These are phyloP conservation scores for Pluteus cervinus DNA, from an alignment of 768 basidiomycete genomes.

Conservation along the genomic window DNA sequence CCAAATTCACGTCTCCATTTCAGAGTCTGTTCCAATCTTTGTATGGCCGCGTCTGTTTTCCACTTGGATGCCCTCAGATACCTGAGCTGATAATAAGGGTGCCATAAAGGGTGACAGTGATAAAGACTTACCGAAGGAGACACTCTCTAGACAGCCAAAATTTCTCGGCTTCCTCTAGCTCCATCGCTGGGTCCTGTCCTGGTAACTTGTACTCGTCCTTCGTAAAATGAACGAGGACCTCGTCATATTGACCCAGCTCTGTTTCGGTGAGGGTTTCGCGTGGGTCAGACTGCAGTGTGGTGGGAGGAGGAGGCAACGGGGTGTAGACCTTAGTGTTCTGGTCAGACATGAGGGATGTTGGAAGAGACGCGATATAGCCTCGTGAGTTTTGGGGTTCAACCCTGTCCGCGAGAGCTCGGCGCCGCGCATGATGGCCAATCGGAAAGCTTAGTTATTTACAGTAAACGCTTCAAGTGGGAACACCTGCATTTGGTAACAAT, in stretches of 20 bases:
- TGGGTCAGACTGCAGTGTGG: conserved; percentile 21
- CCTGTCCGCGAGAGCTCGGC: too few species aligned
- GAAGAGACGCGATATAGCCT: too few species aligned
- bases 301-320: conserved; percentile 25
- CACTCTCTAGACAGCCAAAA: conserved; percentile 82
- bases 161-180: conserved; percentile 59
- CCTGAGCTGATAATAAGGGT: conserved; percentile 23
- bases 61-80: conserved; percentile 79
- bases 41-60: conserved; percentile 50
- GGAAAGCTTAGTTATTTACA: too few species aligned
- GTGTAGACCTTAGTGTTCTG: conserved; percentile 26
- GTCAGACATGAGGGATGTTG: conserved; percentile 12
- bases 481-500: too few species aligned
- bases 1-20: conserved; percentile 81
- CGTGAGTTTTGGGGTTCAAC: too few species aligned
- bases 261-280: conserved; percentile 31
- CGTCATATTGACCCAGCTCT: conserved; percentile 44
- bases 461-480: too few species aligned
- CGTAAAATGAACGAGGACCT: conserved; percentile 56
- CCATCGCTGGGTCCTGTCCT: conserved; percentile 33
- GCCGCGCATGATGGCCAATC: too few species aligned
- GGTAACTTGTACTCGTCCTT: conserved; percentile 47
- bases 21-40: conserved; percentile 64
- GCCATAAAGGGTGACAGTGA: neutral
- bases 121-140: conserved; percentile 47